Evolutionary conservation across 768 basidiomycete genomes (phyloP).

Genomic region (Boletus barrowsii): DNA sequence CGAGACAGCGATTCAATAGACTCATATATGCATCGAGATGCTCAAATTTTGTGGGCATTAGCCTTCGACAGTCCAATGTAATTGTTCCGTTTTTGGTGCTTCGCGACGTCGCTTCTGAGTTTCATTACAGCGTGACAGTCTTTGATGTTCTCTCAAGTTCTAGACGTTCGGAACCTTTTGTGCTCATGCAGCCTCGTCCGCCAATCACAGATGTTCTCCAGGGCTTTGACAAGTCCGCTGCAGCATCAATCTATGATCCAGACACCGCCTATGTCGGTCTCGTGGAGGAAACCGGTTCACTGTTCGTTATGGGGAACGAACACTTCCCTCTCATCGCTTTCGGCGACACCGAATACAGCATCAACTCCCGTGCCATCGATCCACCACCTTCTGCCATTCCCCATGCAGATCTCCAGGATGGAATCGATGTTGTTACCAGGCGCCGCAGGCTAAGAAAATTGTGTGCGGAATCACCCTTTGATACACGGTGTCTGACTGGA

Average conservation of each 20-base stretch:
- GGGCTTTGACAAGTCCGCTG: slow-evolving; percentile 32
- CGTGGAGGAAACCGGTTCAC: slow-evolving; percentile 64
- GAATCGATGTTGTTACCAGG: slow-evolving; percentile 44
- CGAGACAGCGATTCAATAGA: slow-evolving; percentile 24
- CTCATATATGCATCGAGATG: slow-evolving; percentile 30
- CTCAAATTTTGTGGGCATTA: slow-evolving; percentile 55
- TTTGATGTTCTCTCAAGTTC: slow-evolving; percentile 67
- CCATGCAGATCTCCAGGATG: slow-evolving; percentile 35
- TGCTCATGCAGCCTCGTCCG: slow-evolving; percentile 84
- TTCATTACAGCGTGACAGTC: slow-evolving; percentile 62
- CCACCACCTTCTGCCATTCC: slow-evolving; percentile 31
- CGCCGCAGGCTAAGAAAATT: slow-evolving; percentile 42
- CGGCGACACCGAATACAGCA: slow-evolving; percentile 41
- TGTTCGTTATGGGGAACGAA: slow-evolving; percentile 83
- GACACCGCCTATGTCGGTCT: slow-evolving; percentile 81
- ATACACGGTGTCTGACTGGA: slow-evolving; percentile 63
- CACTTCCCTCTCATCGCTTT: slow-evolving; percentile 83
- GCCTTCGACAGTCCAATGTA: slow-evolving; percentile 68
- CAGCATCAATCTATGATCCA: slow-evolving; percentile 39
- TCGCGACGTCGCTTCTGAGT: slow-evolving; percentile 1
- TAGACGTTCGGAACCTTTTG: slow-evolving; percentile 59
- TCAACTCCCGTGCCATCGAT: slow-evolving; percentile 34
- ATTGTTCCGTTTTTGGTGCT: slow-evolving; percentile 23
- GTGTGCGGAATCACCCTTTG: slow-evolving; percentile 38
- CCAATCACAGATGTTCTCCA: slow-evolving; percentile 72